These are phyloP conservation scores for Meripilus lineatus DNA, from an alignment of 1,284 basidiomycete species.

Conservation along the genomic window DNA sequence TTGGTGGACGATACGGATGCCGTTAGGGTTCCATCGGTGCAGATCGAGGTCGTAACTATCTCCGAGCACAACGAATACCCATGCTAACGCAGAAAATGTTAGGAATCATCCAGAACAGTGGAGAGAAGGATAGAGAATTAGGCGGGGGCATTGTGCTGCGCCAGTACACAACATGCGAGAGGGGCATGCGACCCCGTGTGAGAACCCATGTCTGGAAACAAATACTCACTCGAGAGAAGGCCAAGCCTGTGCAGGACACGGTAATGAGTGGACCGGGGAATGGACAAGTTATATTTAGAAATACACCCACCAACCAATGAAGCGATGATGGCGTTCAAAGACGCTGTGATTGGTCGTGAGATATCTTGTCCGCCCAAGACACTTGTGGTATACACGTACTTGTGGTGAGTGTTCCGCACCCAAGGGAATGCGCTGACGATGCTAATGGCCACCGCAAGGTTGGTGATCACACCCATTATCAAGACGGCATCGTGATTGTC, in stretches of 20 bases:
- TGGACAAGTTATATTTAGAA: slow-evolving; percentile 14
- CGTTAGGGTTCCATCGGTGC: slow-evolving; percentile 34
- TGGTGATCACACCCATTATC: slow-evolving; percentile 53
- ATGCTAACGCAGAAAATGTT: slow-evolving; percentile 23
- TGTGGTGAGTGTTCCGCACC: slow-evolving; percentile 64
- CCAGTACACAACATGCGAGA: slow-evolving; percentile 6
- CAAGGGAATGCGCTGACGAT: slow-evolving; percentile 64
- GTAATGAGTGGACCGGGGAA: slow-evolving; percentile 17
- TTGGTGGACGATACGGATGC: slow-evolving; percentile 31
- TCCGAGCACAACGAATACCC: slow-evolving; percentile 41
- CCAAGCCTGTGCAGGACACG: slow-evolving; percentile 39
- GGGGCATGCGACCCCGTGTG: slow-evolving; percentile 10
- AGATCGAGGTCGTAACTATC: slow-evolving; percentile 38
- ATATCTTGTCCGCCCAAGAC: slow-evolving; percentile 7
- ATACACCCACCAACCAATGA: slow-evolving; percentile 57
- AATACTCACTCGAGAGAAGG: slow-evolving; percentile 45
- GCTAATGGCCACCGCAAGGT: slow-evolving; percentile 49
- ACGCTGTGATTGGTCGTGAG: slow-evolving; percentile 35
- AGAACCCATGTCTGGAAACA: slow-evolving; percentile 9
- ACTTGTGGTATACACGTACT: slow-evolving; percentile 38
- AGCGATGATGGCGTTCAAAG: slow-evolving; percentile 67
- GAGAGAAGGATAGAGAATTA: slow-evolving; percentile 2
- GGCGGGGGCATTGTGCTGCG: slow-evolving; percentile 5
- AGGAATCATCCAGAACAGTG: slow-evolving; percentile 13
- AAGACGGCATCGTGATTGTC: slow-evolving; percentile 52